Evolutionary conservation across 169 alveolate genomes (phyloP), one percentile per base, ranked within the genome.

Genomic region (Ichthyophthirius multifiliis): DNA sequence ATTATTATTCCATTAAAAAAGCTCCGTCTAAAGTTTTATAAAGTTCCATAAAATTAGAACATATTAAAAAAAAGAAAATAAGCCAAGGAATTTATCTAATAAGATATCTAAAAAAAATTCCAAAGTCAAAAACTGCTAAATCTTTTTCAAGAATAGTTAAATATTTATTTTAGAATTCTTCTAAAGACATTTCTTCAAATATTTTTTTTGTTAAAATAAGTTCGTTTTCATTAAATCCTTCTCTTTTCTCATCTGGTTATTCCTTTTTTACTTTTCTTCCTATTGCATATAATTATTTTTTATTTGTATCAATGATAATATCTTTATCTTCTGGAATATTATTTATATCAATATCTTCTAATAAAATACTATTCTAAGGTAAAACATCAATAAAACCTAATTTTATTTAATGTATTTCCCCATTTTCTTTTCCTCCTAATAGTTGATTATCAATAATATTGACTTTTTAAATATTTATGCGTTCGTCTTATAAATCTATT

Each of bases 321-420:
- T 44, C 74, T 30, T 78, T 78, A 78, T 65, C 85, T 64, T 27
- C 75, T 4, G 63, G 85, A 7, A 78, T 78, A 45, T 78, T 78
- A 32, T 44, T 43, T 4, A 34, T 79, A 78, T 45, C 76, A 5
- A 65, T 15, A 7, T 78, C 85, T 3, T 62, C 55, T 13, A 65
- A 15, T 4, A 43, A 41, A 9, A 78, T 43, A 16, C 74, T 43
- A 35, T 78, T 65, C 65, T 78, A 15, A 18, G 65, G 46, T 30
- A 43, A 48, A 2, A 65, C 64, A 16, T 23, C 74, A 0, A 45
- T 43, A 23, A 31, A 32, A 15, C 85, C 75, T 65, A 78, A 78
- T 20, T 67, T 46, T 5, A 67, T 67, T 47, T 78, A 43, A 20
- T 44, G 44, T 4, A 43, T n/a, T 3, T 41, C 45, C 12, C 12